Evolutionary conservation across 2,329 filamentous ascomycete genomes (phyloP), one percentile per base, ranked within the genome.

Genomic region (Fusarium begoniae): DNA sequence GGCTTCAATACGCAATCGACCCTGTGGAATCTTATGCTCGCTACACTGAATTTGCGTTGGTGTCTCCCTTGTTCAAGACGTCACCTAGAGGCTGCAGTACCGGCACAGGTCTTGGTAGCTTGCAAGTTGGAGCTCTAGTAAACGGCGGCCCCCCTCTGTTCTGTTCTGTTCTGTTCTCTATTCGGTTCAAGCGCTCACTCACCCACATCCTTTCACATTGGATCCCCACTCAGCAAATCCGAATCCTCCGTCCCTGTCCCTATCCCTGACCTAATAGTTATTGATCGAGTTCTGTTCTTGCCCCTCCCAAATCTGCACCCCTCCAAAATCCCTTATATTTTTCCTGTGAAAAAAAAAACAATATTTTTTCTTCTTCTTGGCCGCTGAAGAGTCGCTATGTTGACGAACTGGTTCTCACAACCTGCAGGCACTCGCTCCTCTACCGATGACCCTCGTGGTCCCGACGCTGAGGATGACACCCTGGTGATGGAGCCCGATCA

Each of bases 401-500:
- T 86, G 76, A 85, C 83, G 73, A 81, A 79, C 78, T 86, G 84
- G 83, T 82, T 82, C 76, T 75, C 79, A 45, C 75, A 80, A 80
- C 78, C 80, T 74, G 75, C 79, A 86, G 86, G 85, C 79, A 84
- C 82, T 77, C 83, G 83, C 74, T 89, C 89, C 51, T 92, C 91
- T 9, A 83, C 82, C 74, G 90, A 93, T 65, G 90, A 91, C 30
- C 80, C 77, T 65, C 81, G 80, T 69, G 82, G 76, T 71, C 82
- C 83, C 68, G 84, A 86, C 43, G 77, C 72, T 63, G 84, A 85
- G 69, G 92, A 94, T 78, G 94, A 97, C 79, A 95, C 94, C 80
- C 92, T 90, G 65, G 89, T 96, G 70, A 92, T 98, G 79, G 95
- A 97, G 84, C 90, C 94, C 69, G 95, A 98, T 63, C 95, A 98